Percentiles rank a stretch among this genome's conserved stretches.
Evolutionary conservation across 129 eudicot species (phyloP).

Genomic region (Lactuca saligna): DNA sequence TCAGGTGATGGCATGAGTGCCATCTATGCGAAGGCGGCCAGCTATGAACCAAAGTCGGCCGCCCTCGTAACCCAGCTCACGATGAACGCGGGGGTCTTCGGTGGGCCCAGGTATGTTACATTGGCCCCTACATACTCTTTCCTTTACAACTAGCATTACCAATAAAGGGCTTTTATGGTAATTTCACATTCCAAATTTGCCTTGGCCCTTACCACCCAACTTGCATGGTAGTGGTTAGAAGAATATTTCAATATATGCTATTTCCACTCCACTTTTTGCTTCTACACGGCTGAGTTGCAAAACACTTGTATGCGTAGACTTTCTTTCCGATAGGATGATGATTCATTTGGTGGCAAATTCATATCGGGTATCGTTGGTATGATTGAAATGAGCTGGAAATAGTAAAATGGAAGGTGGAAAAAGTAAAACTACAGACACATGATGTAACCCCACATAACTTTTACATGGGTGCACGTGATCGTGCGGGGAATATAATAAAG

Average conservation of each 20-base stretch:
- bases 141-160: constrained; percentile 35
- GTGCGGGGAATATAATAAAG: constrained; percentile 39
- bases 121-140: background rate
- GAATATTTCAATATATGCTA: constrained; percentile 24
- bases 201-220: constrained; percentile 30
- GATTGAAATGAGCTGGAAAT: constrained; percentile 4
- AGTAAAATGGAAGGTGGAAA: constrained; percentile 18
- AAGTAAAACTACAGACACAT: constrained; percentile 13
- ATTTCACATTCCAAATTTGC: constrained; percentile 9
- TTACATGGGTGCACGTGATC: constrained; percentile 44
- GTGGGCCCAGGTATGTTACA: constrained; percentile 63
- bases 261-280: constrained; percentile 30
- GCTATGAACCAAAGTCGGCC: constrained; percentile 76
- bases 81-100: constrained; percentile 69
- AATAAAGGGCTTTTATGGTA: background rate
- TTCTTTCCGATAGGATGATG: background rate
- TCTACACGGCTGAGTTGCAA: constrained; percentile 14
- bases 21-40: constrained; percentile 61
- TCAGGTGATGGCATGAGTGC: constrained; percentile 70
- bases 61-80: constrained; percentile 69
- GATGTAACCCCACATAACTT: constrained; percentile 21
- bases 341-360: background rate
- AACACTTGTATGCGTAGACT: background rate
- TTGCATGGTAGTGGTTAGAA: constrained; percentile 31
- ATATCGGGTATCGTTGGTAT: background rate